phyloP scores from a whole-genome alignment of 2,329 filamentous ascomycete species.

The Arachnomyces sp. region DNA sequence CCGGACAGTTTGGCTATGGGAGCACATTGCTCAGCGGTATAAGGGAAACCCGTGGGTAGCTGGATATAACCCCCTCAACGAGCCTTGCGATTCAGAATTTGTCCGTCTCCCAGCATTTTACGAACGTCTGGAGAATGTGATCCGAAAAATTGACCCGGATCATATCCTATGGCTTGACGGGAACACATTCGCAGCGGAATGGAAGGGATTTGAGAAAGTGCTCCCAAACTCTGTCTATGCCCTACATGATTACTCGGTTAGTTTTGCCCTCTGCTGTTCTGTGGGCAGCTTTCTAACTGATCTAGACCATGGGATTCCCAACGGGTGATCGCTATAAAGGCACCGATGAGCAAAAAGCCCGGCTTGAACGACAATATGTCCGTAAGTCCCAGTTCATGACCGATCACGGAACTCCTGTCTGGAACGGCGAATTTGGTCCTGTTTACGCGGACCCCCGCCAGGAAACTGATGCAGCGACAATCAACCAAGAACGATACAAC shows the following conservation, averaged over 20 bases:
- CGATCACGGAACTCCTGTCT: constrained; percentile 35
- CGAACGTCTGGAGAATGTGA: constrained; percentile 38
- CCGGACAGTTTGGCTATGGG: constrained; percentile 43
- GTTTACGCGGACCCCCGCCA: constrained; percentile 28
- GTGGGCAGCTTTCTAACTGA: constrained; percentile 2
- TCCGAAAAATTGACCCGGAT: constrained; percentile 38
- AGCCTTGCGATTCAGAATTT: constrained; percentile 43
- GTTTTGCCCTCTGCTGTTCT: constrained; percentile 19
- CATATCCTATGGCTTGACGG: constrained; percentile 41
- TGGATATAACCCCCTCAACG: constrained; percentile 47
- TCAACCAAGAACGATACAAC: constrained; percentile 39
- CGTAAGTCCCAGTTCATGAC: constrained; percentile 43
- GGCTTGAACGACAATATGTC: constrained; percentile 35
- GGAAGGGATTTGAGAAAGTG: constrained; percentile 34
- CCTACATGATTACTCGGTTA: constrained; percentile 38
- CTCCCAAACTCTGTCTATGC: constrained; percentile 41
- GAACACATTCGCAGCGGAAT: constrained; percentile 40
- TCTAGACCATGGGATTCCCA: constrained; percentile 37
- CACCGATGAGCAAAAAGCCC: constrained; percentile 32
- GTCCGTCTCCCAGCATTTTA: constrained; percentile 40
- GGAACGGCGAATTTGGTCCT: constrained; percentile 48
- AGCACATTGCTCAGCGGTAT: constrained; percentile 39
- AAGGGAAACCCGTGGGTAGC: constrained; percentile 41
- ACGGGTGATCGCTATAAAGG: constrained; percentile 33
- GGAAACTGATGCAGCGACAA: constrained; percentile 27